Conservation (phyloP, 2,329 filamentous ascomycete genomes). For the Xylariales sp. region DNA sequence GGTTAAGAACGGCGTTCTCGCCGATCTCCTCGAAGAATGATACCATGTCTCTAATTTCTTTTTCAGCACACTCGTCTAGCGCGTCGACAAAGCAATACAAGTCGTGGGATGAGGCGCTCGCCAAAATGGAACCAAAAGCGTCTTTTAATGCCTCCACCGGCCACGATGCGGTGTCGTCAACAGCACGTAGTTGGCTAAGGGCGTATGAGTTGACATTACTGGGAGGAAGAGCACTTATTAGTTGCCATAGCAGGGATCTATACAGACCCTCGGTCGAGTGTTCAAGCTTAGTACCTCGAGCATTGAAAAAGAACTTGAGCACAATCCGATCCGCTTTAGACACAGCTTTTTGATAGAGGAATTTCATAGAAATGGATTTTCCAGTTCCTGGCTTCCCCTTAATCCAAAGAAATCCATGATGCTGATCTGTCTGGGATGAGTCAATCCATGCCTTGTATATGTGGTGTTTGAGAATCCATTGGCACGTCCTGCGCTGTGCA, state of each 20-base stretch:
- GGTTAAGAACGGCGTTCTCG: not conserved
- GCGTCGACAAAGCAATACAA: constrained; percentile 41
- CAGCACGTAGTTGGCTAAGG: not conserved
- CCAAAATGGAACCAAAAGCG: constrained; percentile 22
- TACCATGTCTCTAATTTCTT: constrained; percentile 40
- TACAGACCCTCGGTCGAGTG: constrained; percentile 29
- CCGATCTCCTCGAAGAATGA: constrained; percentile 31
- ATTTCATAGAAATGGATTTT: constrained; percentile 59
- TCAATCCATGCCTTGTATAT: constrained; percentile 56
- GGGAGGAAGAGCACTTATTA: not conserved
- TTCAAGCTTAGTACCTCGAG: constrained; percentile 17
- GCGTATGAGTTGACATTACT: not conserved
- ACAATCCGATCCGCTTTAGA: constrained; percentile 41
- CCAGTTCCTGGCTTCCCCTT: constrained; percentile 52
- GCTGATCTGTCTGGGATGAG: constrained; percentile 26
- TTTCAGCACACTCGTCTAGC: constrained; percentile 41
- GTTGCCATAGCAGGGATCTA: constrained; percentile 30
- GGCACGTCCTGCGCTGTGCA: constrained; percentile 53
- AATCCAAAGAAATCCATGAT: constrained; percentile 50
- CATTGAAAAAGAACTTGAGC: constrained; percentile 60
- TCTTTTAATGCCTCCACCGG: constrained; percentile 30
- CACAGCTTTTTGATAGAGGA: constrained; percentile 41
- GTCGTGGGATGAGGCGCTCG: constrained; percentile 5
- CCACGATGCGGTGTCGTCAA: constrained; percentile 16
- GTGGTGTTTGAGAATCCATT: constrained; percentile 54